Percentiles rank a stretch among this genome's conserved stretches.
Conservation (phyloP, 768 basidiomycete genomes). For the Suillus americanus region DNA sequence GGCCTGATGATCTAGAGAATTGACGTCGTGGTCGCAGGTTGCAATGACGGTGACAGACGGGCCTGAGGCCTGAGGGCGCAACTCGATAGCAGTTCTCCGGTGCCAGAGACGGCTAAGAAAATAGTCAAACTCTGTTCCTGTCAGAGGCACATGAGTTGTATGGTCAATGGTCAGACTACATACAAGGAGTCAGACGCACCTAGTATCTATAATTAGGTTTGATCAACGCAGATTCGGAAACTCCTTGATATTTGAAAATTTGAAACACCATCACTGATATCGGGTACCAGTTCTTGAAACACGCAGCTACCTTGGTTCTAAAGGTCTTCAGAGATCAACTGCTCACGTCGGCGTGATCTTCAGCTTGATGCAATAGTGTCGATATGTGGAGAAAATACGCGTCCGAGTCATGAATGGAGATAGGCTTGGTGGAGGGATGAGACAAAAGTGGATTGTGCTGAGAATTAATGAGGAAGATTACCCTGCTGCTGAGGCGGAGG, state of each 20-base stretch:
- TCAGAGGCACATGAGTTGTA: no score
- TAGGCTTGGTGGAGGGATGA: slow-evolving; percentile 81
- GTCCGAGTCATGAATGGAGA: slow-evolving; percentile 61
- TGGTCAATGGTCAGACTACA: no score
- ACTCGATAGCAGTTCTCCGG: not conserved
- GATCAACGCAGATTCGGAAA: not conserved
- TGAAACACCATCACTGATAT: not conserved
- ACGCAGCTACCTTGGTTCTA: not conserved
- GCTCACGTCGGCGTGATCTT: slow-evolving; percentile 80
- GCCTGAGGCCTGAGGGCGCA: not conserved
- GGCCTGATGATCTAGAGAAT: not conserved
- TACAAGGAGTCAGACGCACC: not conserved
- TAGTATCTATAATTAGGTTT: not conserved
- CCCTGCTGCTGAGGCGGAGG: slow-evolving; percentile 11
- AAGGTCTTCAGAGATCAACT: not conserved
- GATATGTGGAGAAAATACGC: slow-evolving; percentile 89
- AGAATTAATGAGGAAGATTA: slow-evolving; percentile 52
- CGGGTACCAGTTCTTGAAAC: not conserved
- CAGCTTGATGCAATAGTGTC: slow-evolving; percentile 67
- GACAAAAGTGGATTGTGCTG: slow-evolving; percentile 76
- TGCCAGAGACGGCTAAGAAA: not conserved
- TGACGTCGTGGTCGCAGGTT: no score
- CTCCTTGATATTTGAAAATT: not conserved
- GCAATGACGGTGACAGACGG: not conserved
- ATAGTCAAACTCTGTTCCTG: not conserved